These are phyloP conservation scores for Hylodesmum podocarpum DNA, from an alignment of 306 rosid genomes.

Conservation along the genomic window DNA sequence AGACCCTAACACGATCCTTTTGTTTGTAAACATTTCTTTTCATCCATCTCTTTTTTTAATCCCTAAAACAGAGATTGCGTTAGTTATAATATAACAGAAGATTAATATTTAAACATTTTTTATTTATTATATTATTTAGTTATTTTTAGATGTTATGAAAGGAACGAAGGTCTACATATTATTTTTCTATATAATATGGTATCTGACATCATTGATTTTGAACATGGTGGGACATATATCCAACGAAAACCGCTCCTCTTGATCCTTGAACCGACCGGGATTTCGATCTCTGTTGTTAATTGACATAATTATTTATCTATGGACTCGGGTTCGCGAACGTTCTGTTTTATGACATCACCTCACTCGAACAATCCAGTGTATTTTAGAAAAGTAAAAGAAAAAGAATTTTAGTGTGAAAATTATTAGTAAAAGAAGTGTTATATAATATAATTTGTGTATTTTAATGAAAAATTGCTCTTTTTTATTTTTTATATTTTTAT, in stretches of 20 bases:
- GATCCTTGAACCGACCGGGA: background rate
- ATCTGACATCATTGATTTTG: background rate
- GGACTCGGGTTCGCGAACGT: background rate
- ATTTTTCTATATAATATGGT: background rate
- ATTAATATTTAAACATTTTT: too few species aligned
- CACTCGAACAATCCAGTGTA: too few species aligned
- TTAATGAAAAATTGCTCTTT: too few species aligned
- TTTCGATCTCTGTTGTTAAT: conserved; percentile 18
- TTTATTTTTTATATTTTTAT: too few species aligned
- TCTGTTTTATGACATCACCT: too few species aligned
- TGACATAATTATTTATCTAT: background rate
- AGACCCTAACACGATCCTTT: background rate
- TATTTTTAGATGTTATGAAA: too few species aligned
- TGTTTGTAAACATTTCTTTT: background rate
- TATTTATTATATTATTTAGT: too few species aligned
- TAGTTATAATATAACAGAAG: background rate
- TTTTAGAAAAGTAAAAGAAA: background rate
- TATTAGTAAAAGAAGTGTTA: too few species aligned
- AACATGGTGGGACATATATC: background rate
- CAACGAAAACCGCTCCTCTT: background rate
- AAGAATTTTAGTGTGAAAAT: too few species aligned
- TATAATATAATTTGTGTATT: too few species aligned
- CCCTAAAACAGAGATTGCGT: background rate
- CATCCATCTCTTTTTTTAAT: background rate
- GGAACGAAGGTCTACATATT: too few species aligned